Base-by-base conservation (phyloP, 2,329 filamentous ascomycete species). In the Penicillium sp. region DNA sequence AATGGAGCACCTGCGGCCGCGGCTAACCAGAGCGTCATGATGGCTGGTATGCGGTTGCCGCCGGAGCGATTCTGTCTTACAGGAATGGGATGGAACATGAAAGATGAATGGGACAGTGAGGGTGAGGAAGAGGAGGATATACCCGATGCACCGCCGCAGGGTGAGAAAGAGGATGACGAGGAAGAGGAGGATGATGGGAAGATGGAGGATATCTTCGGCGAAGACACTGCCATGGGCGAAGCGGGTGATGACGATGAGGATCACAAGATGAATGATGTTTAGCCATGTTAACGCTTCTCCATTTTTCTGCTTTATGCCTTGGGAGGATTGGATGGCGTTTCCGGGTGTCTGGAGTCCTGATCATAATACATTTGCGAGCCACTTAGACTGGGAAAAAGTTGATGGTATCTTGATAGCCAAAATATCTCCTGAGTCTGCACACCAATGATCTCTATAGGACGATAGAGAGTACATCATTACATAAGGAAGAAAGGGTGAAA, bases 61-160 rank as follows among this genome's bases (percentile, higher is more conserved):
- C 82, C 83, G 14, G 86, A 88, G 78, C 75, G 84, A 69, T 87
- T 86, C 65, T 84, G 82, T 69, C 73, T 85, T 49, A 85, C 82
- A 3, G 84, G 84, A 0, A 76, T 77, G 9, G 81, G 79, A 33
- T 86, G 83, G 83, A 77, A 79, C 37, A 69, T 86, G 71, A 80
- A 79, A 68, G 82, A 84, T 57, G 82, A 84, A 65, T 85, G 82
- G 82, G 81, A 84, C 52, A 81, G 79, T 65, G 82, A 84, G 51
- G 79, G 75, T 0, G 81, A 82, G 54, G 78, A 79, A 61, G 78
- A 78, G 46, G 61, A 67, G n/a, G 56, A 60, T 14, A 56, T 61
- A 54, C 57, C 60, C 26, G 65, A 60, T 61, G 65, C 58, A 35
- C 54, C 42, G 47, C 61, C 55, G 35, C 59, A 53, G 49, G 67